Evolutionary conservation across 805 yeast species (phyloP).

Genomic region (Myxozyma geophila): DNA sequence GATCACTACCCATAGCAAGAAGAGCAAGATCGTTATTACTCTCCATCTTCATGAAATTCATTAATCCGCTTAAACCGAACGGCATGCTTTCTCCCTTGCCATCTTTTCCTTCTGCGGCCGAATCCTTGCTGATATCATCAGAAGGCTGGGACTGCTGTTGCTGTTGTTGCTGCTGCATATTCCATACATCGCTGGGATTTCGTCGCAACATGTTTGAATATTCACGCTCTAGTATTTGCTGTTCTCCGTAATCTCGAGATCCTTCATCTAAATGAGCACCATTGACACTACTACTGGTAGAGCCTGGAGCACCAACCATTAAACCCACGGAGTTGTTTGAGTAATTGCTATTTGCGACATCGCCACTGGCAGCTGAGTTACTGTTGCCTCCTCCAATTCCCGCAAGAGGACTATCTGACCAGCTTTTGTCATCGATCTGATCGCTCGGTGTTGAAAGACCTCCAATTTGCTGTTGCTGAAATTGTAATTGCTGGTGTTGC

Average conservation of each 20-base stretch:
- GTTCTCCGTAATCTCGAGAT: constrained; percentile 19
- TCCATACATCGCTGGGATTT: constrained; percentile 12
- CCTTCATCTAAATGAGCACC: constrained; percentile 11
- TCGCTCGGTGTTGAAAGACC: constrained; percentile 6
- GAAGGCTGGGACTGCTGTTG: not conserved
- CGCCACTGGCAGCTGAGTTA: not conserved
- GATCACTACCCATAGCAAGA: constrained; percentile 76
- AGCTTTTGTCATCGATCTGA: constrained; percentile 17
- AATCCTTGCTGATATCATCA: not conserved
- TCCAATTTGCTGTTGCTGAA: constrained; percentile 21
- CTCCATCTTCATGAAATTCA: constrained; percentile 64
- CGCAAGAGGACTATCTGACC: constrained; percentile 19
- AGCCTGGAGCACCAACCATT: constrained; percentile 9
- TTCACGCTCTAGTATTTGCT: constrained; percentile 20
- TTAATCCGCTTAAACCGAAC: constrained; percentile 70
- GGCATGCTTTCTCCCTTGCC: constrained; percentile 55
- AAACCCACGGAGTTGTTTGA: constrained; percentile 5
- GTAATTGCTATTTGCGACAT: not conserved
- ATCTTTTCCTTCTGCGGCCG: not conserved
- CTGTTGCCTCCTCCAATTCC: constrained; percentile 6
- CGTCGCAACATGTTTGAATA: constrained; percentile 17
- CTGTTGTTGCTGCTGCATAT: constrained; percentile 2
- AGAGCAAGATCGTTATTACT: constrained; percentile 62
- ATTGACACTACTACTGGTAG: not conserved
- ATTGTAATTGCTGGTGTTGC: constrained; percentile 22